Evolutionary conservation across 257 asterid genomes (phyloP).

Genomic region (Nicotiana tomentosiformis): DNA sequence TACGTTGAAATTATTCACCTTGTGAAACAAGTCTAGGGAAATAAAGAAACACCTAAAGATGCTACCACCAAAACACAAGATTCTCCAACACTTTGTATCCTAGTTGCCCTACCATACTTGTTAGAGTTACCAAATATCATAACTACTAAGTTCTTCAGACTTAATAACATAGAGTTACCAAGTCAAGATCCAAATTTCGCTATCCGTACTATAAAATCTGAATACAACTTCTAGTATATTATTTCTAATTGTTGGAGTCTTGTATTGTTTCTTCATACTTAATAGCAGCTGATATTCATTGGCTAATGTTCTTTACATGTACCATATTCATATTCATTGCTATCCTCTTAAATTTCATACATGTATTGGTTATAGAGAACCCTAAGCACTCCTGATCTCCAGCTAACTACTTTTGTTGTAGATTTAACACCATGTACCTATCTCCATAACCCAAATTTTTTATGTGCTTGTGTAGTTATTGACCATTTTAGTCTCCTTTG

Average conservation of each 20-base stretch:
- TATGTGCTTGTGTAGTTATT: slow-evolving; percentile 3
- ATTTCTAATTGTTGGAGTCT: not conserved
- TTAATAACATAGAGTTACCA: not conserved
- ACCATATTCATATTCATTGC: not conserved
- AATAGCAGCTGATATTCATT: not conserved
- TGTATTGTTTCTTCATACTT: not conserved
- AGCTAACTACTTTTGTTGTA: not conserved
- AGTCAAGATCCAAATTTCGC: not conserved
- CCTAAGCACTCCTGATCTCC: not conserved
- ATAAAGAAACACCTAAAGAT: not conserved
- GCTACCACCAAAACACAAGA: not conserved
- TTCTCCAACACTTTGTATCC: not conserved
- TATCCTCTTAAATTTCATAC: not conserved
- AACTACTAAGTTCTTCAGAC: too few relatives aligned
- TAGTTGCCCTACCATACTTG: not conserved
- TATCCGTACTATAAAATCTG: not conserved
- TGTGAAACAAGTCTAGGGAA: not conserved
- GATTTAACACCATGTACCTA: not conserved
- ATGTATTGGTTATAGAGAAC: not conserved
- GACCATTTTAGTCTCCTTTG: not conserved
- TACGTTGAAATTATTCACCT: not conserved
- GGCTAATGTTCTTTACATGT: not conserved
- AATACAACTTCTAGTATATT: not conserved
- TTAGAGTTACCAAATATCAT: not conserved
- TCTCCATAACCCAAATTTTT: not conserved